Conservation (phyloP, 305 asterid genomes). For the Salvia sclarea region DNA sequence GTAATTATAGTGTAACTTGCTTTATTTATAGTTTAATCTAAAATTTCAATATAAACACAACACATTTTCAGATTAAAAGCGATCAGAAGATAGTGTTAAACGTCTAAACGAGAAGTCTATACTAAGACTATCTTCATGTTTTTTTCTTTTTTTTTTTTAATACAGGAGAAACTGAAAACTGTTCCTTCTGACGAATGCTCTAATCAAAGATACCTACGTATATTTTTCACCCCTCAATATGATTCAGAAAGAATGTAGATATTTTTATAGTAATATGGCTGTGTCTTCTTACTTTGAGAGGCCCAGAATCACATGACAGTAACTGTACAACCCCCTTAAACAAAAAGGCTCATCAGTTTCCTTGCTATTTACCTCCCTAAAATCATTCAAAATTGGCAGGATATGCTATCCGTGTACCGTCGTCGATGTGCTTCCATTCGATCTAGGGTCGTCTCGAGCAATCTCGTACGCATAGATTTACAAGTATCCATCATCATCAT, state of each 20-base stretch:
- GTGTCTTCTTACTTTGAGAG: background rate
- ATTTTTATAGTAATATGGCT: background rate
- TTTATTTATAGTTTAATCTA: too few relatives aligned
- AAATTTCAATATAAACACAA: too few relatives aligned
- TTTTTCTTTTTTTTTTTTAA: too few relatives aligned
- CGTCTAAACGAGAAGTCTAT: too few relatives aligned
- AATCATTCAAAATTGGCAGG: slow-evolving; percentile 14
- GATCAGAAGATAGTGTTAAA: too few relatives aligned
- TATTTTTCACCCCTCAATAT: too few relatives aligned
- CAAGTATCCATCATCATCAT: slow-evolving; percentile 13
- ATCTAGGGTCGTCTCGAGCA: background rate
- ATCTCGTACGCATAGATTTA: background rate
- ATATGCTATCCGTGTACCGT: background rate
- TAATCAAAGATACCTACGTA: too few relatives aligned
- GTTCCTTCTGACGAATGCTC: too few relatives aligned
- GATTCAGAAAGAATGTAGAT: background rate
- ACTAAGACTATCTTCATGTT: too few relatives aligned
- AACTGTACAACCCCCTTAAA: slow-evolving; percentile 1
- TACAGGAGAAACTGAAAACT: too few relatives aligned
- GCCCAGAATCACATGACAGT: background rate
- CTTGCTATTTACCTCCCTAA: slow-evolving; percentile 6
- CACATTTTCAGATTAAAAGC: too few relatives aligned
- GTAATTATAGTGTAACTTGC: too few relatives aligned
- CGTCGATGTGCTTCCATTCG: background rate
- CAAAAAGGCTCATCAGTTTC: background rate